These are phyloP conservation scores for Fusarium veterinarium DNA, from an alignment of 2,329 filamentous ascomycete species.

Conservation along the genomic window DNA sequence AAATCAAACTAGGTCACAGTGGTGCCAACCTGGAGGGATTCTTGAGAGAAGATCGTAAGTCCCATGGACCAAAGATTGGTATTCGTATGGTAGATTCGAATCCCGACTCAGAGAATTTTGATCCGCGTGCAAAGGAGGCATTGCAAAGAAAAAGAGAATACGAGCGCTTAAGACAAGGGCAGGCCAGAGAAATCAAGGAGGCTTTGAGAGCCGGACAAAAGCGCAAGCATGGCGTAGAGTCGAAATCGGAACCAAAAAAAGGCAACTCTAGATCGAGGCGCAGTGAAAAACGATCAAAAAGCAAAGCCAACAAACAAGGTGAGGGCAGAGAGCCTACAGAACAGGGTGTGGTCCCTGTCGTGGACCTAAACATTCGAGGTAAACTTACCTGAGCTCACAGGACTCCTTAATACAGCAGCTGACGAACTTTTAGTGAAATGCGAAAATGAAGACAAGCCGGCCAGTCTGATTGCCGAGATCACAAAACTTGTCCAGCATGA, in stretches of 20 bases:
- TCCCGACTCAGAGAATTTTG: constrained; percentile 55
- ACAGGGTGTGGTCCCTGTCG: constrained; percentile 43
- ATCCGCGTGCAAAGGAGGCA: constrained; percentile 66
- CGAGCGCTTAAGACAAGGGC: constrained; percentile 58
- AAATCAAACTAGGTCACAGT: constrained; percentile 68
- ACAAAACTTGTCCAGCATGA: constrained; percentile 54
- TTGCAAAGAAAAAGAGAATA: constrained; percentile 74
- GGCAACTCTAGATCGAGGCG: constrained; percentile 44
- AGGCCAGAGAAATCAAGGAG: constrained; percentile 53
- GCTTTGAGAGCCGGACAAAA: constrained; percentile 54
- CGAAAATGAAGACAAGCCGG: constrained; percentile 54
- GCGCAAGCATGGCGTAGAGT: constrained; percentile 49
- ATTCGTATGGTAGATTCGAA: constrained; percentile 62
- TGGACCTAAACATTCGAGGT: constrained; percentile 49
- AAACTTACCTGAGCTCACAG: constrained; percentile 5
- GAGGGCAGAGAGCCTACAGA: constrained; percentile 17
- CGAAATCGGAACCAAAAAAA: constrained; percentile 42
- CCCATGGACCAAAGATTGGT: constrained; percentile 61
- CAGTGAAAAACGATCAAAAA: constrained; percentile 28
- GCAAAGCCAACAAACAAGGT: constrained; percentile 9
- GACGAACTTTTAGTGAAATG: constrained; percentile 56
- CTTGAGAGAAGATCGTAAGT: constrained; percentile 69
- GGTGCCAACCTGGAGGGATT: constrained; percentile 74
- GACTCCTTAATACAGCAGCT: not conserved
- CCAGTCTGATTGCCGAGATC: constrained; percentile 54